Conservation (phyloP, 2,329 filamentous ascomycete species). For the Arthrobotrys entomopaga region DNA sequence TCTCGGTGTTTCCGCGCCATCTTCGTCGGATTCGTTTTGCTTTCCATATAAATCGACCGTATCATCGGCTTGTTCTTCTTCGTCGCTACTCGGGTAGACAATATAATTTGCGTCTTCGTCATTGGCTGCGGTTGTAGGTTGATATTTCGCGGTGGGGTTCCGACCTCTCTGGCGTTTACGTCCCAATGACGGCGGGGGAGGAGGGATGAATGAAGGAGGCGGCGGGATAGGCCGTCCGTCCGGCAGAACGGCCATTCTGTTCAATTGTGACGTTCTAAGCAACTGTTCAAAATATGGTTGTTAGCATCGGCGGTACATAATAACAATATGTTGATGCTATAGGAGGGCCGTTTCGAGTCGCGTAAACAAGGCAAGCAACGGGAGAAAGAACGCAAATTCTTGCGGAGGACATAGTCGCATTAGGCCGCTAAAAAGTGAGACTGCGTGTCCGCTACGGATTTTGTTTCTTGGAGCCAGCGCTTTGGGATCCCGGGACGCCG, state of each 20-base stretch:
- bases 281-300: constrained; percentile 14
- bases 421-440: not conserved
- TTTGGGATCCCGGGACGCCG: constrained; percentile 14
- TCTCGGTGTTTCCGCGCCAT: constrained; percentile 55
- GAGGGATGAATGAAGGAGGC: constrained; percentile 42
- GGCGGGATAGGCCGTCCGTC: constrained; percentile 40
- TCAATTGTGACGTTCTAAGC: constrained; percentile 48
- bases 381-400: too few species aligned
- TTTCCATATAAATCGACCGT: not conserved
- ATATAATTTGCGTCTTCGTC: constrained; percentile 51
- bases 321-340: not conserved
- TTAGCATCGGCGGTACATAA: not conserved
- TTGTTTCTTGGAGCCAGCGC: constrained; percentile 3
- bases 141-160: not conserved
- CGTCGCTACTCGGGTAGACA: constrained; percentile 48
- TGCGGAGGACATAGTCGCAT: not conserved
- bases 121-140: constrained; percentile 2
- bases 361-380: not conserved
- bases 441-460: not conserved
- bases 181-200: constrained; percentile 41
- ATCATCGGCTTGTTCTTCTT: constrained; percentile 12
- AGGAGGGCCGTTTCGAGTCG: not conserved
- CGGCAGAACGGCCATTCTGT: constrained; percentile 47
- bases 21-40: constrained; percentile 61
- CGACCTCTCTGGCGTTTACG: constrained; percentile 45